phyloP scores from a whole-genome alignment of 1,284 basidiomycete genomes.

The Lignosus rhinocerotis region DNA sequence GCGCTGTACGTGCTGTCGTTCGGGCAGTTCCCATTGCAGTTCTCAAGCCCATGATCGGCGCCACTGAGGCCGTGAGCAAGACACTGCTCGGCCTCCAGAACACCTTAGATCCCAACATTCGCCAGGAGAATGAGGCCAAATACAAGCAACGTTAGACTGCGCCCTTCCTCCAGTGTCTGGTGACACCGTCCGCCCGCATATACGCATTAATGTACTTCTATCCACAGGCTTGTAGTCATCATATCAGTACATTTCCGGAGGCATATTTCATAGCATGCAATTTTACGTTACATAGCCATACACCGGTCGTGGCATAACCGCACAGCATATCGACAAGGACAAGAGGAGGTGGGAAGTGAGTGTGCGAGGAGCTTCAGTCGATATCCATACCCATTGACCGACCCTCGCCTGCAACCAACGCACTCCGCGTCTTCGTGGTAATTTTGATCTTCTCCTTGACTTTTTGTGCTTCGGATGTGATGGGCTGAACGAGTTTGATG shows the following conservation, averaged over 20 bases:
- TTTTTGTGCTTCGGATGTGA: conserved; percentile 48
- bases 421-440: conserved; percentile 64
- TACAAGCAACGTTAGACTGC: conserved; percentile 71
- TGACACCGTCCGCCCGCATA: conserved; percentile 2
- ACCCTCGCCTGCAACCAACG: conserved; percentile 75
- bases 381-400: conserved; percentile 83
- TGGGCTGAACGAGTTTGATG: conserved; percentile 74
- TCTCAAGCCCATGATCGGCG: conserved; percentile 94
- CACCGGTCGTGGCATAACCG: conserved; percentile 15
- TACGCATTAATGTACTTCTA: conserved; percentile 8
- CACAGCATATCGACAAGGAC: conserved; percentile 21
- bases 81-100: conserved; percentile 92
- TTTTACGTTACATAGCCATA: conserved; percentile 26
- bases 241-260: conserved; percentile 23
- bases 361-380: conserved; percentile 46
- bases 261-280: conserved; percentile 27
- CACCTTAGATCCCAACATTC: conserved; percentile 78
- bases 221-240: conserved; percentile 21
- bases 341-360: neutral
- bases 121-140: conserved; percentile 82
- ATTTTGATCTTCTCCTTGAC: conserved; percentile 82
- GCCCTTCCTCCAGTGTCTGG: neutral
- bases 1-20: conserved; percentile 88
- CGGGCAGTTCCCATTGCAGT: conserved; percentile 97
- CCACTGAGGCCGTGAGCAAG: conserved; percentile 94